A percentile compares a stretch with the other conserved stretches of the same genome.
phyloP scores from a whole-genome alignment of 345 rosid species.

The Populus deltoides region DNA sequence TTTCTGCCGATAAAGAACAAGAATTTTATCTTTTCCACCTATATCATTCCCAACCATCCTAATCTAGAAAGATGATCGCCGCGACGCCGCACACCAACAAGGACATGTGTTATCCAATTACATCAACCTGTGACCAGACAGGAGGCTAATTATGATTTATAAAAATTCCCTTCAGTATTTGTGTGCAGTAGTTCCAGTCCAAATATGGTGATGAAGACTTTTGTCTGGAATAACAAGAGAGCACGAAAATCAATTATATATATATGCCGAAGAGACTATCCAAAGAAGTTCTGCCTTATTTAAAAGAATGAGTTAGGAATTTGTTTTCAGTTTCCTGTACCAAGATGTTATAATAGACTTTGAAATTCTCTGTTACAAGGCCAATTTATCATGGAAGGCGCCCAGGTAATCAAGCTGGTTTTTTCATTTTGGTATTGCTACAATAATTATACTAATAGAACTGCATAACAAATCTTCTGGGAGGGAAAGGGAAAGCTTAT shows the following conservation, averaged over 20 bases:
- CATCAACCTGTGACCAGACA: background rate
- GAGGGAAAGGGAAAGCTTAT: background rate
- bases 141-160: background rate
- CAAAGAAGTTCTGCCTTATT: background rate
- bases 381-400: background rate
- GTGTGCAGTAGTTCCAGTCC: background rate
- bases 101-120: background rate
- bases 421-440: background rate
- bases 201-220: background rate
- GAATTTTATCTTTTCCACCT: too few relatives aligned
- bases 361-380: background rate
- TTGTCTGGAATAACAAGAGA: background rate
- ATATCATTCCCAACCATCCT: too few relatives aligned
- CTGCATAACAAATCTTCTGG: background rate
- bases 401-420: background rate
- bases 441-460: background rate
- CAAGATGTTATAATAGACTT: background rate
- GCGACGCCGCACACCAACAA: too few relatives aligned
- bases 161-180: background rate
- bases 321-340: background rate
- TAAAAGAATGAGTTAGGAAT: background rate
- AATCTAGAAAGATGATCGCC: fast-evolving
- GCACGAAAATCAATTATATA: background rate
- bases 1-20: too few relatives aligned
- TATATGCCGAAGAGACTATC: background rate